Conservation (phyloP, 768 basidiomycete genomes). For the Mycena capillaripes region DNA sequence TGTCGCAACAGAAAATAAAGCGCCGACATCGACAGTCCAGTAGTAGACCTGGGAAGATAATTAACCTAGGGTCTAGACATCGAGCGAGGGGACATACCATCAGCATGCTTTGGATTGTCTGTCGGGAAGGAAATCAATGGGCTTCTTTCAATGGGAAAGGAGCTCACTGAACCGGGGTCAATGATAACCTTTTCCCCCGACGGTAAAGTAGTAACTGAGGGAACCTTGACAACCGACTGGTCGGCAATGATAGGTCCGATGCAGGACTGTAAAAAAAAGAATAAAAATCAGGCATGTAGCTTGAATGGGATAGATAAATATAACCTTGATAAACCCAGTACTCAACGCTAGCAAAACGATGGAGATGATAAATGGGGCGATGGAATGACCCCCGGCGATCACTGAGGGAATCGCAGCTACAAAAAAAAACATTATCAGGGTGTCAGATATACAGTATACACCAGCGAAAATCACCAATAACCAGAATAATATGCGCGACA, state of each 20-base stretch:
- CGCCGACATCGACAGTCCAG: constrained; percentile 51
- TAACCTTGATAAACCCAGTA: constrained; percentile 32
- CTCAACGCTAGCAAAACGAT: constrained; percentile 47
- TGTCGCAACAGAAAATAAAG: constrained; percentile 43
- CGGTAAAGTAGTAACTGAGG: constrained; percentile 34
- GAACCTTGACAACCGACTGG: constrained; percentile 43
- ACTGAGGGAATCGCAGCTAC: constrained; percentile 36
- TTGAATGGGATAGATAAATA: background rate
- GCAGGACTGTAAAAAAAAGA: constrained; percentile 48
- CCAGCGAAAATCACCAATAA: constrained; percentile 17
- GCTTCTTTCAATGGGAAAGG: background rate
- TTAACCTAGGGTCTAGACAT: background rate
- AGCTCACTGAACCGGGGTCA: constrained; percentile 49
- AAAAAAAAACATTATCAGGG: background rate
- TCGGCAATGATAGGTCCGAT: constrained; percentile 54
- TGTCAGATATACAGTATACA: background rate
- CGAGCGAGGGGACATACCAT: constrained; percentile 18
- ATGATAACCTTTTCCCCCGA: constrained; percentile 50
- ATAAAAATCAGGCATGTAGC: constrained; percentile 35
- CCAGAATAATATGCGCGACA: constrained; percentile 37
- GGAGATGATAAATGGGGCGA: constrained; percentile 42
- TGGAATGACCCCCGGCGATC: constrained; percentile 31
- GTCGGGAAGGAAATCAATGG: background rate
- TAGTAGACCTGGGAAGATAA: constrained; percentile 43
- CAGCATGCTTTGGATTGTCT: constrained; percentile 37